Evolutionary conservation across 164 flowering plant species (phyloP), one percentile per base, ranked within the genome.

Genomic region (Vitis cinerea): DNA sequence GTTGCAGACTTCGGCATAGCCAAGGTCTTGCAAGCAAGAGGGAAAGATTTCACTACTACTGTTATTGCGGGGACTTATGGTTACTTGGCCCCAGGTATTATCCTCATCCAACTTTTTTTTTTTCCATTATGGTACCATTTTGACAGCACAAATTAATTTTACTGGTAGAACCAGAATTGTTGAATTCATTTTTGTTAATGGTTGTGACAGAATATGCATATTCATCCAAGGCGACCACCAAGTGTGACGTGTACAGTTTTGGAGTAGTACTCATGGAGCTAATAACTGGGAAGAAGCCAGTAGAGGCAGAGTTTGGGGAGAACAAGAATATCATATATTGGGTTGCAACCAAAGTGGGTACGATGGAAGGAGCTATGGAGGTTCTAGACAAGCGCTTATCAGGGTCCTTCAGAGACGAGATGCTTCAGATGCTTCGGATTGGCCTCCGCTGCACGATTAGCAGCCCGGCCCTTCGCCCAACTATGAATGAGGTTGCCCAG

Each of bases 1-100:
- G 98, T 95, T 13, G 98, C 99, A 47, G 99, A 95, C 70, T 95
- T 95, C 68, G 99, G 99, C 49, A 87, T 95, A 10, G 98, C 98
- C 66, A 93, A 95, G 79, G 95, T 95, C 57, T 71, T 95, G 77
- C 94, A 86, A 72, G 93, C 93, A 44, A 80, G 85, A 79, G 88
- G 92, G 29, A 88, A 84, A 71, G 98, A 93, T 49, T 88, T 93
- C 49, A 85, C 85, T 59, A 84, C 93, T 1, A 90, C 94, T 11
- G 82, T 81, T 37, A 74, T 93, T 68, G 99, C 97, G 10, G 99
- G 99, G 47, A 93, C 99, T 9, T 95, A 89, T 61, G 98, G 99
- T 11, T 95, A 95, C 82, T 61, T 95, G 72, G 99, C 98, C 31
- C 99, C 99, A 75, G 99, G 99, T 93, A 90, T 61, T 14, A 53